Base-by-base conservation (phyloP, 2,329 filamentous ascomycete genomes). In the Nemania bipapillata region DNA sequence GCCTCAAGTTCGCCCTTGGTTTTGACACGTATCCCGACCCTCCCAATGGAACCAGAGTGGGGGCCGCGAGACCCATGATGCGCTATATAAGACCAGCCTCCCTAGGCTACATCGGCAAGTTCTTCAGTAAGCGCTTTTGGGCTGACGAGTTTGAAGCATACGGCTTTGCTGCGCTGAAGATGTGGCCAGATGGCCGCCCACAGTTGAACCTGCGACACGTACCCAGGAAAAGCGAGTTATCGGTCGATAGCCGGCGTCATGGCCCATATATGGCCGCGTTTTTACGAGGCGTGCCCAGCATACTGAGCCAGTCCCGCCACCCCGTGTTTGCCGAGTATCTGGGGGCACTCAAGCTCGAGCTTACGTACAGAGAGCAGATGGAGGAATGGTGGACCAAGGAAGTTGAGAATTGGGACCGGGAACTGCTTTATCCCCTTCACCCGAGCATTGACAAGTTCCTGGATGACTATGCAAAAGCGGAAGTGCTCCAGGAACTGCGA, bases 51-150 rank as follows among this genome's bases (percentile, higher is more conserved):
- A 1, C 2, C 9, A 37, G 45, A 12, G 1, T 0, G 7, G 50
- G 15, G 26, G 5, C 2, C 4, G 40, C 11, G 8, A 47, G 63
- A 1, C 47, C 69, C 4, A 65, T 69, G 15, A 47, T 71, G 9
- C 8, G n/a, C 1, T 75, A 72, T 28, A 2, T 15, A 0, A 37
- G 28, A 1, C 71, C 72, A n/a, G 0, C 77, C 0, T 62, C 72
- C 11, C 30, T 77, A 5, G 68, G 73, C 0, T 71, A 63, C 40
- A 53, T 74, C 9, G 69, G 57, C 32, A 73, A 70, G 56, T 70
- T 76, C n/a, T 79, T 79, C 63, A 69, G 30, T 2, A 57, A 76
- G 60, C 20, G 50, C 1, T 79, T 77, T 52, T 79, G 76, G 77
- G 55, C 70, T 3, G 32, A 40, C 3, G 72, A 74, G 1, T 70